phyloP scores from a whole-genome alignment of 83 land plant genomes.

The Isoetes engelmannii region DNA sequence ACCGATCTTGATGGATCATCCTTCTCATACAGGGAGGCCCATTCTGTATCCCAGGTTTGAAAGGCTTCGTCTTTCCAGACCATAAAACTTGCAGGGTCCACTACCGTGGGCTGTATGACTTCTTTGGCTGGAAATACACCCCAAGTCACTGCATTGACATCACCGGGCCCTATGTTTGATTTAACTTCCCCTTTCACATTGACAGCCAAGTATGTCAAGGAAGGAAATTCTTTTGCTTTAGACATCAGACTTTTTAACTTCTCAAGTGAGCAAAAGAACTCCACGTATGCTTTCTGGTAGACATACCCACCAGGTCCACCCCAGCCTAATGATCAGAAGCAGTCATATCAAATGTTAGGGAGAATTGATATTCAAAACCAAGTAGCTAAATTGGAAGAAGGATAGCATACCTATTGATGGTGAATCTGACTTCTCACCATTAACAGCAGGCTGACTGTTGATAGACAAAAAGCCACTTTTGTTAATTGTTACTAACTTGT shows the following conservation, averaged over 20 bases:
- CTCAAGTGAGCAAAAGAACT: constrained; percentile 77
- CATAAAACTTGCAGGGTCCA: constrained; percentile 83
- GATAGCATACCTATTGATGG: constrained; percentile 64
- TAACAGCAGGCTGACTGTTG: constrained; percentile 96
- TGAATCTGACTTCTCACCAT: constrained; percentile 91
- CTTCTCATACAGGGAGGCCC: constrained; percentile 74
- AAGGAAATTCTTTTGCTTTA: constrained; percentile 46
- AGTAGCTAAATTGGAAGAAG: neutral
- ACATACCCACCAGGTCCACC: constrained; percentile 96
- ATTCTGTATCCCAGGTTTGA: constrained; percentile 70
- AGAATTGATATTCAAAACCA: neutral
- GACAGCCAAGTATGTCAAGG: constrained; percentile 73
- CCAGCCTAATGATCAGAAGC: constrained; percentile 54
- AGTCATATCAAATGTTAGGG: neutral
- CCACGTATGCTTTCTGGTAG: constrained; percentile 90
- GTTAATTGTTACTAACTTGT: constrained; percentile 57
- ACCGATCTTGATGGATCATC: constrained; percentile 57
- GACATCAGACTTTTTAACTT: constrained; percentile 52
- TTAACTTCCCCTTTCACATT: constrained; percentile 60
- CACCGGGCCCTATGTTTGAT: constrained; percentile 51
- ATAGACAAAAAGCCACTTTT: constrained; percentile 75
- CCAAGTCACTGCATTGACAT: constrained; percentile 96
- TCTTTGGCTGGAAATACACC: constrained; percentile 96
- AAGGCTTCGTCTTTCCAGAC: constrained; percentile 99
- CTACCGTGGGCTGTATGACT: constrained; percentile 89